Evolutionary conservation across 2,329 filamentous ascomycete genomes (phyloP).

Genomic region (Grosmannia penicillata): DNA sequence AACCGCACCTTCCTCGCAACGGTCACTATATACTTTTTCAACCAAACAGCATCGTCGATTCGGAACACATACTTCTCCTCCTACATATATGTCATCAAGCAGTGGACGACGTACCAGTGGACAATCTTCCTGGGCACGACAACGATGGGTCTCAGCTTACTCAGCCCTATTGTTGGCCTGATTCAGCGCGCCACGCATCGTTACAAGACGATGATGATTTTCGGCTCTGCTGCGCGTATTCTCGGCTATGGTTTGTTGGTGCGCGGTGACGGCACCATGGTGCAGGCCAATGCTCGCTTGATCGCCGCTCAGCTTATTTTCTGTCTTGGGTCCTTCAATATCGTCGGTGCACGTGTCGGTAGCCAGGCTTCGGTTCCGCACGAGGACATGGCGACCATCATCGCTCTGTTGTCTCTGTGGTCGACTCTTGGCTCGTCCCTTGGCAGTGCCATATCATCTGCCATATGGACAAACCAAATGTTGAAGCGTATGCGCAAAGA

Average conservation of each 20-base stretch:
- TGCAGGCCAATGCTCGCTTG: slow-evolving; percentile 27
- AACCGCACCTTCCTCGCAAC: slow-evolving; percentile 48
- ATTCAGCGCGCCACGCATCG: slow-evolving; percentile 46
- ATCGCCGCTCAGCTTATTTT: slow-evolving; percentile 34
- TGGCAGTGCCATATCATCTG: slow-evolving; percentile 35
- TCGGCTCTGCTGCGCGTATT: slow-evolving; percentile 37
- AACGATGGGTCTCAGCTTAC: slow-evolving; percentile 48
- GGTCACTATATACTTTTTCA: slow-evolving; percentile 52
- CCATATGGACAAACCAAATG: slow-evolving; percentile 32
- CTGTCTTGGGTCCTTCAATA: slow-evolving; percentile 39
- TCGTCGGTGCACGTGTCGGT: slow-evolving; percentile 34
- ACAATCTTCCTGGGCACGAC: slow-evolving; percentile 46
- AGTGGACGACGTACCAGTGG: slow-evolving; percentile 23
- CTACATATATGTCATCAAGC: slow-evolving; percentile 50
- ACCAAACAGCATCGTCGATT: slow-evolving; percentile 31
- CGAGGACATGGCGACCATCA: slow-evolving; percentile 38
- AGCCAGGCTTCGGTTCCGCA: slow-evolving; percentile 35
- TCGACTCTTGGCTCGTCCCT: slow-evolving; percentile 13
- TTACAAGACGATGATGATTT: slow-evolving; percentile 44
- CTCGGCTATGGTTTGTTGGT: slow-evolving; percentile 37
- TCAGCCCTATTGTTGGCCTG: slow-evolving; percentile 42
- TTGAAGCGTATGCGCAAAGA: slow-evolving; percentile 31
- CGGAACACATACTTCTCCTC: slow-evolving; percentile 45
- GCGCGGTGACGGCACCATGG: slow-evolving; percentile 24
- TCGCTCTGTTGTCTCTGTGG: slow-evolving; percentile 26